phyloP scores from a whole-genome alignment of 768 basidiomycete species.

The Tephrocybe rancida region DNA sequence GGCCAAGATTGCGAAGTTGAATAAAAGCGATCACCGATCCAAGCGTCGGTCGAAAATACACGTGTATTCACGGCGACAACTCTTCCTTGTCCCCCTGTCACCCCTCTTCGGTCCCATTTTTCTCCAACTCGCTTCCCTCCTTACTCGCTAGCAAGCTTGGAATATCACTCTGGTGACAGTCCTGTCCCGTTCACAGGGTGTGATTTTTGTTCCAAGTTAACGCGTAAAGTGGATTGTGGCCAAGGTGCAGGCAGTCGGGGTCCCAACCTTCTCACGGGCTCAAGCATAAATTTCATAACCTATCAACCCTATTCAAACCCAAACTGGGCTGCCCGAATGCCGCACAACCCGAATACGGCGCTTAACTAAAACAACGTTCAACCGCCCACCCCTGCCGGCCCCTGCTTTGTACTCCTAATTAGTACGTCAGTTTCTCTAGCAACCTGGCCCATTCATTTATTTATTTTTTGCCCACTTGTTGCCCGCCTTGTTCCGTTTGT shows the following conservation, averaged over 20 bases:
- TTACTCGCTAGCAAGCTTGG: too few species aligned
- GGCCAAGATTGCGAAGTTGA: constrained; percentile 43
- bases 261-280: too few species aligned
- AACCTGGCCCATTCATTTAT: constrained; percentile 12
- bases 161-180: too few species aligned
- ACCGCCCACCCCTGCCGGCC: not conserved
- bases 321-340: not conserved
- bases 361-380: not conserved
- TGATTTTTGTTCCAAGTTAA: too few species aligned
- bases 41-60: constrained; percentile 71
- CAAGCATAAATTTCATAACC: too few species aligned
- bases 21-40: constrained; percentile 44
- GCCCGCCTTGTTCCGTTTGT: not conserved
- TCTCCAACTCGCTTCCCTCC: constrained; percentile 6
- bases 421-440: constrained; percentile 15
- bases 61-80: constrained; percentile 70
- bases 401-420: not conserved
- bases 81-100: constrained; percentile 34
- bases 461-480: not conserved
- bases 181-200: too few species aligned
- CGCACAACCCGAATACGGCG: not conserved
- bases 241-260: too few species aligned
- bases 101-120: constrained; percentile 4
- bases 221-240: too few species aligned
- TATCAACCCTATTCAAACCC: too few species aligned